Evolutionary conservation across 257 asterid species (phyloP).

Genomic region (Catharanthus roseus): DNA sequence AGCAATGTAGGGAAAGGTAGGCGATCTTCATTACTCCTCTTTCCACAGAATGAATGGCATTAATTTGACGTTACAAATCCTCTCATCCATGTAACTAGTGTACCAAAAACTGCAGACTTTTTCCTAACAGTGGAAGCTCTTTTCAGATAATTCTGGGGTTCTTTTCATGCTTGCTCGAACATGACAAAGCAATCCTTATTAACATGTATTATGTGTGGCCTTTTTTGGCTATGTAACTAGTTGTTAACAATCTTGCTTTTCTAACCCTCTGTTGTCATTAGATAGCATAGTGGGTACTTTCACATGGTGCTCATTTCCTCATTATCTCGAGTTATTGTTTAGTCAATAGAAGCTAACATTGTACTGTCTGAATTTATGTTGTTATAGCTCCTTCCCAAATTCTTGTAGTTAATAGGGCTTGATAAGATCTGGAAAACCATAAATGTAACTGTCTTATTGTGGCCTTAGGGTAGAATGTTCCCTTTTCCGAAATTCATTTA

Average conservation of each 20-base stretch:
- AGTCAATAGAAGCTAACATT: background rate
- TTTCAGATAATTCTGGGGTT: background rate
- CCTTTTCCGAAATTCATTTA: background rate
- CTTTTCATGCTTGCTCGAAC: background rate
- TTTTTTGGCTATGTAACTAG: background rate
- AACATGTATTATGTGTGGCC: background rate
- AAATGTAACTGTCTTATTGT: too few species aligned
- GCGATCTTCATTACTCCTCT: conserved; percentile 12
- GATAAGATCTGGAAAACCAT: too few species aligned
- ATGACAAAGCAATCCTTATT: background rate
- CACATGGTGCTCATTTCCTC: background rate
- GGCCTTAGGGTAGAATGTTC: background rate
- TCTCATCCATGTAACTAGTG: background rate
- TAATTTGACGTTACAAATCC: background rate
- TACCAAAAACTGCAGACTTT: too few species aligned
- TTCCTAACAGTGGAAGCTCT: background rate
- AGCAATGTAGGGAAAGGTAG: conserved; percentile 91
- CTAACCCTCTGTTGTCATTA: background rate
- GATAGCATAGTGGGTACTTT: background rate
- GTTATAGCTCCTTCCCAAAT: background rate
- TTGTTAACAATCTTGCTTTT: background rate
- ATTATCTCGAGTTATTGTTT: background rate
- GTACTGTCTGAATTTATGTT: background rate
- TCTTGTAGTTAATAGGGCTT: too few species aligned
- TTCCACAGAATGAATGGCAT: background rate